Percentiles rank a stretch among this genome's conserved stretches.
Evolutionary conservation across 176 grass and related monocot genomes (phyloP).

Genomic region (Hyparrhenia diplandra): DNA sequence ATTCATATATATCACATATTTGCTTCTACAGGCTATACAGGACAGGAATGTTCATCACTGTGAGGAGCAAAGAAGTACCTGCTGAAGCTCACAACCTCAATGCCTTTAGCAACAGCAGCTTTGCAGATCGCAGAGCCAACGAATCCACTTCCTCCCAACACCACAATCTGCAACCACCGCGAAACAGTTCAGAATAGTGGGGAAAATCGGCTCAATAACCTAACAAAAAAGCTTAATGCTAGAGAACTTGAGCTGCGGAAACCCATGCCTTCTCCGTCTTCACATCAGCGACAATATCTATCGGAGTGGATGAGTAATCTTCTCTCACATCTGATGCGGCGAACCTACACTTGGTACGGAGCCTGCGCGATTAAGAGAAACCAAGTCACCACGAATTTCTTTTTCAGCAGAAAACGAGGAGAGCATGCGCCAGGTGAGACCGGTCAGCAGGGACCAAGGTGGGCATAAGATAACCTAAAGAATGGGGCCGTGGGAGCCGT

Average conservation of each 20-base stretch:
- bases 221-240: background rate
- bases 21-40: background rate
- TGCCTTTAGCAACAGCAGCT: constrained; percentile 76
- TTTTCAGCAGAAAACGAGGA: background rate
- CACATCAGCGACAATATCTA: constrained; percentile 83
- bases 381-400: background rate
- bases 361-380: constrained; percentile 23
- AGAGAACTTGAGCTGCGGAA: background rate
- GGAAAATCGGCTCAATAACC: background rate
- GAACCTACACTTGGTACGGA: constrained; percentile 52
- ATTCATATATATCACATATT: background rate
- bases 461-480: constrained; percentile 3
- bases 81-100: constrained; percentile 90
- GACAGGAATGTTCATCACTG: background rate
- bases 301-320: constrained; percentile 62
- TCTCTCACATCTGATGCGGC: constrained; percentile 41
- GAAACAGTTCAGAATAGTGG: constrained; percentile 8
- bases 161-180: constrained; percentile 59
- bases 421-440: background rate
- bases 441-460: background rate
- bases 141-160: constrained; percentile 87
- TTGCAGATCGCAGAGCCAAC: constrained; percentile 92
- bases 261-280: constrained; percentile 72
- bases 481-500: background rate
- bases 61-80: constrained; percentile 44